A percentile compares a stretch with the other conserved stretches of the same genome.
Evolutionary conservation across 441 rosid genomes (phyloP).

Genomic region (Adansonia madagascariensis): DNA sequence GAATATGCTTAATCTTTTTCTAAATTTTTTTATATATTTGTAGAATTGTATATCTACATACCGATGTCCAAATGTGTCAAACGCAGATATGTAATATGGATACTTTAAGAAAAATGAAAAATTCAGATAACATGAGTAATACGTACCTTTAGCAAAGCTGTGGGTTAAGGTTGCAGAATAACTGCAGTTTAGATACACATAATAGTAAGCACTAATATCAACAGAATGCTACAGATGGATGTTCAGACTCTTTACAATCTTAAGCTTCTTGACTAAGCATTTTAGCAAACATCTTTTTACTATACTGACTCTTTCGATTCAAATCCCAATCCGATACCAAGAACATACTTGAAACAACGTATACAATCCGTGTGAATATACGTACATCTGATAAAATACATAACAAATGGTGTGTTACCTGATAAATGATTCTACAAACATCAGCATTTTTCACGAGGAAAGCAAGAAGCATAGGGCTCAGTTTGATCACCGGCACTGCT

Average conservation of each 20-base stretch:
- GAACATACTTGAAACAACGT: neutral
- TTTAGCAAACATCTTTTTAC: too few species aligned
- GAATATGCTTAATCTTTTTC: too few species aligned
- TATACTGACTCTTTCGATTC: neutral
- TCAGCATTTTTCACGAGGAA: neutral
- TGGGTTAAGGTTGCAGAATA: neutral
- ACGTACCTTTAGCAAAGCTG: too few species aligned
- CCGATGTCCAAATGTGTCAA: too few species aligned
- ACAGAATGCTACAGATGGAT: neutral
- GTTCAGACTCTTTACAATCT: neutral
- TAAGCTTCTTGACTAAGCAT: neutral
- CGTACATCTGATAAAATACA: neutral
- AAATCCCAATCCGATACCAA: neutral
- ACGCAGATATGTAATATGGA: too few species aligned
- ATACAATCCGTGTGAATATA: neutral
- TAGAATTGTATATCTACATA: too few species aligned
- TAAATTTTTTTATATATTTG: too few species aligned
- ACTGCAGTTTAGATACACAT: neutral
- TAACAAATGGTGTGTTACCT: neutral
- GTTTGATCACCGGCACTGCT: neutral
- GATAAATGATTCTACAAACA: conserved; percentile 13
- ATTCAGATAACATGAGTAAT: too few species aligned
- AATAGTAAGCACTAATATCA: neutral
- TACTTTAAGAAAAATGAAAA: too few species aligned
- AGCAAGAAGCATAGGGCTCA: neutral